Evolutionary conservation across 2,329 filamentous ascomycete species (phyloP).

Genomic region (Cordyceps sp.): DNA sequence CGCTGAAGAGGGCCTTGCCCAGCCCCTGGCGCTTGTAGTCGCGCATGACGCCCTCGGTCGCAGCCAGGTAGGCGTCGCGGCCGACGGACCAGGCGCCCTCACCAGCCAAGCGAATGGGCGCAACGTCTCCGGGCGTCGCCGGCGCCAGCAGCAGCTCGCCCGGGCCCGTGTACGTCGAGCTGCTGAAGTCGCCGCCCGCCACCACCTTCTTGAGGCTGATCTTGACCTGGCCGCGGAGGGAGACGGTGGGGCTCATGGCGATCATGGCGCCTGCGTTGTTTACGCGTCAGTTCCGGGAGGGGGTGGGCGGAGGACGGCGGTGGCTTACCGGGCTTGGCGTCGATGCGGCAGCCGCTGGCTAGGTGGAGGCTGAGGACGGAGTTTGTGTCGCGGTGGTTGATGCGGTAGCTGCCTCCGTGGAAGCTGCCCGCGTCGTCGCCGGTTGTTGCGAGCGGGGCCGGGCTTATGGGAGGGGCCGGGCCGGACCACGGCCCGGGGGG

Average conservation of each 20-base stretch:
- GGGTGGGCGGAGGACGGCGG: neutral
- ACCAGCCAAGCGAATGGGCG: conserved; percentile 57
- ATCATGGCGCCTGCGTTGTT: conserved; percentile 61
- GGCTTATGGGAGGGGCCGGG: too few relatives aligned
- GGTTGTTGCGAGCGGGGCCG: too few relatives aligned
- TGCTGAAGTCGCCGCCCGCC: conserved; percentile 60
- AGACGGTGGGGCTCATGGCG: conserved; percentile 81
- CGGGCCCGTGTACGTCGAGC: conserved; percentile 72
- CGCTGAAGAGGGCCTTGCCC: conserved; percentile 82
- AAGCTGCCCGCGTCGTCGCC: conserved; percentile 92
- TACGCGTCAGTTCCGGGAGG: neutral
- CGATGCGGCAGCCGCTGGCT: conserved; percentile 72
- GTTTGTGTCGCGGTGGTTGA: conserved; percentile 84
- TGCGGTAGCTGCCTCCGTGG: conserved; percentile 86
- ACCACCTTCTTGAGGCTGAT: conserved; percentile 90
- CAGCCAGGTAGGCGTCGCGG: conserved; percentile 71
- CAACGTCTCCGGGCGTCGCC: conserved; percentile 66
- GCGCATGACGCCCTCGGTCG: conserved; percentile 73
- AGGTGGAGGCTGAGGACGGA: conserved; percentile 79
- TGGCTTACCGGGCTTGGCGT: conserved; percentile 52
- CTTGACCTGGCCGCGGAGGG: conserved; percentile 65
- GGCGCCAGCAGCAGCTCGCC: conserved; percentile 82
- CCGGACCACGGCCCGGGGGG: too few relatives aligned
- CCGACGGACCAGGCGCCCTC: conserved; percentile 70
- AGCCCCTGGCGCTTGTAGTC: conserved; percentile 77